A percentile compares a stretch with the other conserved stretches of the same genome.
Evolutionary conservation across 2,329 filamentous ascomycete genomes (phyloP).

Genomic region (Sarocladium oryzae): DNA sequence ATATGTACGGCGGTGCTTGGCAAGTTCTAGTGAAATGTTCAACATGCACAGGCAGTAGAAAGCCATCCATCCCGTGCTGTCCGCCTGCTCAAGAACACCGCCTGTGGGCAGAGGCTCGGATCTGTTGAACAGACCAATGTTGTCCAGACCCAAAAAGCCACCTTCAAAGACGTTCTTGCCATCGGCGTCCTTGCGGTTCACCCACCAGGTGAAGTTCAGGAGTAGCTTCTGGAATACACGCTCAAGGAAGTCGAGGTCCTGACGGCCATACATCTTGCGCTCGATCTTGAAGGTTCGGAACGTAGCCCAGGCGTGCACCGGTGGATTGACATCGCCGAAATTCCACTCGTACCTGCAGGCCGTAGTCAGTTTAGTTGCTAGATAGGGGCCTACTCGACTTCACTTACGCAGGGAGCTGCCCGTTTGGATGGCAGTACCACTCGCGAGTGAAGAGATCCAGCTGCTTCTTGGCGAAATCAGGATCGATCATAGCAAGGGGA

Average conservation of each 20-base stretch:
- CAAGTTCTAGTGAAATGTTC: conserved; percentile 90
- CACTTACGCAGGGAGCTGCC: conserved; percentile 77
- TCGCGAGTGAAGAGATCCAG: conserved; percentile 92
- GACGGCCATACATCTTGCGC: conserved; percentile 90
- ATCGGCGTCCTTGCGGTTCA: conserved; percentile 89
- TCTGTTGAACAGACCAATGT: conserved; percentile 95
- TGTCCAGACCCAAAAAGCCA: conserved; percentile 91
- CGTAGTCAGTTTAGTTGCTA: not conserved
- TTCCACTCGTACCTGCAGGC: conserved; percentile 86
- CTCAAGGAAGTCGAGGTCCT: conserved; percentile 93
- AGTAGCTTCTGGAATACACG: conserved; percentile 93
- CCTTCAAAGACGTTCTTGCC: conserved; percentile 98
- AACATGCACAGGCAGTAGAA: conserved; percentile 97
- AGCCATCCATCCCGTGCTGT: conserved; percentile 98
- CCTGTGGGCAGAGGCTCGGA: conserved; percentile 92
- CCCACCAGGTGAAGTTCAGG: conserved; percentile 99
- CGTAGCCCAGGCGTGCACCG: conserved; percentile 91
- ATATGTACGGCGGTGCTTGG: conserved; percentile 90
- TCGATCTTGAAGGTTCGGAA: conserved; percentile 98
- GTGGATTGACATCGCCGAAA: conserved; percentile 93
- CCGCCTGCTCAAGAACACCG: conserved; percentile 88
- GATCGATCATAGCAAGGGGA: conserved; percentile 92
- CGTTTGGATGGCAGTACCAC: conserved; percentile 99
- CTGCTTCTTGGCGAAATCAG: conserved; percentile 97
- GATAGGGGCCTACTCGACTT: conserved; percentile 11